A percentile compares a stretch with the other conserved stretches of the same genome.
These are phyloP conservation scores for Phytophthora tubulina DNA, from an alignment of 352 stramenopile species.

Conservation along the genomic window DNA sequence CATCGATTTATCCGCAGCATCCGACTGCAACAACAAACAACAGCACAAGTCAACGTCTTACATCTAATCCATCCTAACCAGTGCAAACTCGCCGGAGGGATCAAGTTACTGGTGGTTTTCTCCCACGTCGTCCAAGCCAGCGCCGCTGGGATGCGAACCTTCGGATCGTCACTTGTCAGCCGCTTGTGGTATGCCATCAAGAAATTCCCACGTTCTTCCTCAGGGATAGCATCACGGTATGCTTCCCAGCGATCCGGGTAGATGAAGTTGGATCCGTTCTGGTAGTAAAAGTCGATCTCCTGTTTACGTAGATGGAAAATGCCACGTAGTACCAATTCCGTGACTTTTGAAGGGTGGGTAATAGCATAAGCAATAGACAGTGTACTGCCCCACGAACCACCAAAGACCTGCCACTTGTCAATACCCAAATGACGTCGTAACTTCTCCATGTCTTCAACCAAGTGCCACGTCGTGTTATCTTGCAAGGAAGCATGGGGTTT, in stretches of 20 bases:
- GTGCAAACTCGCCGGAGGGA: conserved; percentile 55
- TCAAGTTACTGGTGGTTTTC: conserved; percentile 87
- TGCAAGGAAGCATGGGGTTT: conserved; percentile 87
- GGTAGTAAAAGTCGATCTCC: conserved; percentile 96
- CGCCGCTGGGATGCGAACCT: conserved; percentile 81
- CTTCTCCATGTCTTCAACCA: conserved; percentile 95
- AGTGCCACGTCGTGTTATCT: conserved; percentile 93
- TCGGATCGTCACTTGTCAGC: conserved; percentile 89
- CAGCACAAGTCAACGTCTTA: not conserved
- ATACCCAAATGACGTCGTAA: conserved; percentile 88
- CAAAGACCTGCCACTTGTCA: conserved; percentile 95
- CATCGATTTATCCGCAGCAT: conserved; percentile 84
- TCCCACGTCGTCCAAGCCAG: conserved; percentile 94
- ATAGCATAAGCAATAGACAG: conserved; percentile 94
- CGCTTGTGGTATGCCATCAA: conserved; percentile 91
- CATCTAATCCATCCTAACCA: not conserved
- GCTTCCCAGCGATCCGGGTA: conserved; percentile 93
- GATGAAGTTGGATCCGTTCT: conserved; percentile 89
- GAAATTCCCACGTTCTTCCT: conserved; percentile 84
- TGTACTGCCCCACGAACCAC: conserved; percentile 95
- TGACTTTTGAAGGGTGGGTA: conserved; percentile 82
- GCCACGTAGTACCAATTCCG: conserved; percentile 92
- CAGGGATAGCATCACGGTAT: conserved; percentile 89
- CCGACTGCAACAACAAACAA: conserved; percentile 38
- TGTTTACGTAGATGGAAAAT: conserved; percentile 93